A percentile compares a stretch with the other conserved stretches of the same genome.
These are phyloP conservation scores for Thuidium tamariscinum DNA, from an alignment of 225 moss, liverwort and hornwort species.

Conservation along the genomic window DNA sequence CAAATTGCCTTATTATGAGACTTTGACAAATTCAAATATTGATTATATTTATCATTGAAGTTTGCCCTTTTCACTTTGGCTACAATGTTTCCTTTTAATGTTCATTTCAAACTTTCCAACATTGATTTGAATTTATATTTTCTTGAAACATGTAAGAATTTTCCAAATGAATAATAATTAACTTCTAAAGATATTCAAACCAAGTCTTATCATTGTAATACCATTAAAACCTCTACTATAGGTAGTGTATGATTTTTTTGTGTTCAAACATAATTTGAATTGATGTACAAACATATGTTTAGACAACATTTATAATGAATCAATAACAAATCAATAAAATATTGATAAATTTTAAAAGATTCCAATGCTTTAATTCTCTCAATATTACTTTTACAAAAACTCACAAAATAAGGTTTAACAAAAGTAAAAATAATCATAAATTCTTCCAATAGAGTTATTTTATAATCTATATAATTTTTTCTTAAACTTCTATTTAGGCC, in stretches of 20 bases:
- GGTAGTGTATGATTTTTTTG: too few relatives aligned
- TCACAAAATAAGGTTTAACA: background rate
- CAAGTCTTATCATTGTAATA: too few relatives aligned
- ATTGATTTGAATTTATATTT: background rate
- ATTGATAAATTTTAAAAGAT: too few relatives aligned
- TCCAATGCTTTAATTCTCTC: background rate
- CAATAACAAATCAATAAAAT: background rate
- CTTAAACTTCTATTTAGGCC: too few relatives aligned
- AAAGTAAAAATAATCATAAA: background rate
- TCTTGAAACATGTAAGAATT: background rate
- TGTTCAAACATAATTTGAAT: background rate
- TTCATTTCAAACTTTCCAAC: too few relatives aligned
- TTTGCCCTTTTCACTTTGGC: background rate
- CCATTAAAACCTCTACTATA: too few relatives aligned
- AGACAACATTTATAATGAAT: background rate
- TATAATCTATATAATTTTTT: too few relatives aligned
- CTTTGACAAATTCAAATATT: fast-evolving
- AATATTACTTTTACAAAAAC: background rate
- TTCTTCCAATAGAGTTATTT: background rate
- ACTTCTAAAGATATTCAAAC: background rate
- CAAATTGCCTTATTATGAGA: background rate
- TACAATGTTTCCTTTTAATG: background rate
- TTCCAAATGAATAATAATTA: background rate
- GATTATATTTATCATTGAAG: background rate
- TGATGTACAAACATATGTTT: fast-evolving